Base-by-base conservation (phyloP, 306 rosid species). In the Oxytropis ochrocephala region DNA sequence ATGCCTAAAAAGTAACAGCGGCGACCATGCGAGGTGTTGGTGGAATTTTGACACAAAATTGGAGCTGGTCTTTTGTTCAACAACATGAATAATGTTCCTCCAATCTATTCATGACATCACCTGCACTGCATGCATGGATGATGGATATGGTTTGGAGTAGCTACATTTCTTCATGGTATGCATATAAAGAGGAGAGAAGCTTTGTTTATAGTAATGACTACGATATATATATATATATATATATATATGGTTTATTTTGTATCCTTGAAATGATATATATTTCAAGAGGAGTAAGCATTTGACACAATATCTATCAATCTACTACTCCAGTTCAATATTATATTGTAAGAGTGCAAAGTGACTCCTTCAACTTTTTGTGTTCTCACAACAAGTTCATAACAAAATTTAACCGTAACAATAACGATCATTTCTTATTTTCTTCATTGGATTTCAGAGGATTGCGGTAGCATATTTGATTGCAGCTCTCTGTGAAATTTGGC, bases 401-500 rank as follows among this genome's bases (percentile, higher is more conserved):
- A n/a, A n/a, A n/a, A n/a, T n/a, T n/a, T n/a, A n/a, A n/a, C n/a
- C n/a, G n/a, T n/a, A n/a, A n/a, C n/a, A n/a, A n/a, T 67, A 39
- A 42, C 42, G 11, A 4, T 8, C 7, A 4, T 63, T 17, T 12
- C 17, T 62, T 8, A 10, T 77, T 59, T 57, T 47, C 35, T 67
- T 77, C 21, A 47, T 48, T 75, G 41, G 29, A 70, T 32, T 1
- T 3, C 87, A 95, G 99, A 85, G 99, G 82, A 95, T 91, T 64
- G 97, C 91, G 32, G 38, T 95, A 51, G 97, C 92, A 7, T 91
- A 91, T 82, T 80, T 91, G 62, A 36, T 87, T 56, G 70, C 91
- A 1, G 99, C 99, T 6, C 76, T 91, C 29, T 87, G 95, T 75
- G 99, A 95, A 83, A 95, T 91, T 73, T 95, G 99, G 99, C 86